These are phyloP conservation scores for Mucor plumbeus DNA, from an alignment of 371 early-diverging fungal genomes.

Conservation along the genomic window DNA sequence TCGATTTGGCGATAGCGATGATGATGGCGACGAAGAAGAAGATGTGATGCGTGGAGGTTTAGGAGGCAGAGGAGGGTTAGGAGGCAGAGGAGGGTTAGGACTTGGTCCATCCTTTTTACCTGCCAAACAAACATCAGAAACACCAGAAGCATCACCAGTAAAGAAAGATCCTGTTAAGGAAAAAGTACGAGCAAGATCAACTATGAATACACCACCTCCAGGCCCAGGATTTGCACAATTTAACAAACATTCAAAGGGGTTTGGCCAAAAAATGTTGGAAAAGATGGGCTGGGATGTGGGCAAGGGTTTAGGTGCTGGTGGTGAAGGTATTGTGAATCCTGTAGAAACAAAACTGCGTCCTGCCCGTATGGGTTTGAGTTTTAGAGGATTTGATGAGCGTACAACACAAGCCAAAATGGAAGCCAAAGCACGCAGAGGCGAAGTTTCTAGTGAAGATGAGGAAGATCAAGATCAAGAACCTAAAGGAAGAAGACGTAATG, in stretches of 20 bases:
- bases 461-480: conserved; percentile 32
- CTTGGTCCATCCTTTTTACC: conserved; percentile 19
- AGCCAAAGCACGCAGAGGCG: conserved; percentile 36
- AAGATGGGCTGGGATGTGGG: conserved; percentile 85
- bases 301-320: conserved; percentile 78
- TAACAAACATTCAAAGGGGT: conserved; percentile 71
- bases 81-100: conserved; percentile 9
- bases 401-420: conserved; percentile 60
- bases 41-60: conserved; percentile 32
- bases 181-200: conserved; percentile 7
- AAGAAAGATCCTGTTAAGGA: conserved; percentile 20
- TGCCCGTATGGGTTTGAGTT: conserved; percentile 80
- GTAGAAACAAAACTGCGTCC: conserved; percentile 88
- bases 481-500: conserved; percentile 40
- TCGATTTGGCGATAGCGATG: conserved; percentile 30
- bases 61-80: conserved; percentile 14
- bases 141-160: conserved; percentile 8
- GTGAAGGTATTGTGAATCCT: conserved; percentile 87
- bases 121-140: conserved; percentile 15
- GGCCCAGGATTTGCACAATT: conserved; percentile 82
- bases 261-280: conserved; percentile 80
- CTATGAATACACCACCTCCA: conserved; percentile 32
- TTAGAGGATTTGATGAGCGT: conserved; percentile 75
- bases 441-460: conserved; percentile 33
- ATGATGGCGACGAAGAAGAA: conserved; percentile 43